These are phyloP conservation scores for Garcia nutans DNA, from an alignment of 345 rosid genomes.

Conservation along the genomic window DNA sequence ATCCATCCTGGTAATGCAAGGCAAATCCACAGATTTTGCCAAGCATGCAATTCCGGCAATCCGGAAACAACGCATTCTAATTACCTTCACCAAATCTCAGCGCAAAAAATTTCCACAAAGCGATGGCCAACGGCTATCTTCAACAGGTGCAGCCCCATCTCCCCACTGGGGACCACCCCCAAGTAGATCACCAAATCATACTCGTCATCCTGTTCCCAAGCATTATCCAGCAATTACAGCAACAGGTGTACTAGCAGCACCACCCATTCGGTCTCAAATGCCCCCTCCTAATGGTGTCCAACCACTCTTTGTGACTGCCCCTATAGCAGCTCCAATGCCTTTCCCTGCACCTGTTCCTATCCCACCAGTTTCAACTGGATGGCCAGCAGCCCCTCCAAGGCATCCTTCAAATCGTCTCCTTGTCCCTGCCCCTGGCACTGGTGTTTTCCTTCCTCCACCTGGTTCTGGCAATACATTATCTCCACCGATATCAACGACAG, in stretches of 20 bases:
- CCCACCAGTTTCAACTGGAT: slow-evolving; percentile 54
- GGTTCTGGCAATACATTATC: slow-evolving; percentile 49
- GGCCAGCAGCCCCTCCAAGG: slow-evolving; percentile 64
- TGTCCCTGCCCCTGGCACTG: slow-evolving; percentile 65
- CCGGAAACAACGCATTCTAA: slow-evolving; percentile 64
- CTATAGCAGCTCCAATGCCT: slow-evolving; percentile 54
- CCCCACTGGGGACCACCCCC: slow-evolving; percentile 59
- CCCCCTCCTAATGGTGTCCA: slow-evolving; percentile 55
- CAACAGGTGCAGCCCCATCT: slow-evolving; percentile 31
- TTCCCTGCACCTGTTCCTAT: slow-evolving; percentile 59
- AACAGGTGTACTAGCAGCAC: slow-evolving; percentile 51
- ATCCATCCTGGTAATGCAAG: slow-evolving; percentile 70
- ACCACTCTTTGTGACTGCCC: slow-evolving; percentile 45
- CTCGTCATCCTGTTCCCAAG: slow-evolving; percentile 54
- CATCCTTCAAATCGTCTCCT: slow-evolving; percentile 64
- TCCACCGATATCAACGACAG: slow-evolving; percentile 27
- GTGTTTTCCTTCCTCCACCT: slow-evolving; percentile 89
- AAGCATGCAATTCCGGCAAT: slow-evolving; percentile 69
- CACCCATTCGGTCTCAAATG: slow-evolving; percentile 52
- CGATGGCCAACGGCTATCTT: slow-evolving; percentile 40
- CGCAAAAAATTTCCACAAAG: slow-evolving; percentile 41
- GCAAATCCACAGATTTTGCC: slow-evolving; percentile 70
- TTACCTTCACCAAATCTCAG: slow-evolving; percentile 71
- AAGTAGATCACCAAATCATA: slow-evolving; percentile 51
- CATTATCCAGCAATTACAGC: slow-evolving; percentile 48